These are phyloP conservation scores for Rhynchosporium agropyri DNA, from an alignment of 2,329 filamentous ascomycete species.

Conservation along the genomic window DNA sequence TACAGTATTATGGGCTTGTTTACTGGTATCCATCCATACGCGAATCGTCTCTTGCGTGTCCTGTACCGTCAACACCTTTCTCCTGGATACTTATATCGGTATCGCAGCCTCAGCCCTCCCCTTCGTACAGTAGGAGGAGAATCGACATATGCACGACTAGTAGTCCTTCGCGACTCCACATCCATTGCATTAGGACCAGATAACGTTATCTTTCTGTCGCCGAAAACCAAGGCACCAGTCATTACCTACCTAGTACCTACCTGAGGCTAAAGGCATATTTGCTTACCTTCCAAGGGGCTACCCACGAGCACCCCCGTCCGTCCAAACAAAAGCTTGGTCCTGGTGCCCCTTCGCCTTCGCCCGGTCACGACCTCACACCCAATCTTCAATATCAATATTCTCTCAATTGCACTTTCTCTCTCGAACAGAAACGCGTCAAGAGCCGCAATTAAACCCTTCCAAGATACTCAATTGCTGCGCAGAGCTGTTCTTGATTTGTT, in stretches of 20 bases:
- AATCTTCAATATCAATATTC: slow-evolving; percentile 14
- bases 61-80: no score
- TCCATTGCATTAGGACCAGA: slow-evolving; percentile 12
- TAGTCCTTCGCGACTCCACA: slow-evolving; percentile 19
- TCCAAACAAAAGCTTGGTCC: slow-evolving; percentile 12
- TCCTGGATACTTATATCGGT: slow-evolving; percentile 11
- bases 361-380: neutral
- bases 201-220: neutral
- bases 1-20: no score
- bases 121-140: neutral
- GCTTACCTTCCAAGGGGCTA: no score
- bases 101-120: neutral
- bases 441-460: slow-evolving; percentile 4
- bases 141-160: neutral
- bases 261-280: no score
- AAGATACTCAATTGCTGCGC: slow-evolving; percentile 3
- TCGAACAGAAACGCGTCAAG: slow-evolving; percentile 8
- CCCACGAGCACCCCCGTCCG: neutral
- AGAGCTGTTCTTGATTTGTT: slow-evolving; percentile 20
- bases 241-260: neutral
- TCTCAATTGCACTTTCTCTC: slow-evolving; percentile 14
- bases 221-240: slow-evolving; percentile 1
- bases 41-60: no score
- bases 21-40: no score
- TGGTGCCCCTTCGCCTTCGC: neutral